Conservation (phyloP, 139 green algal species). For the Dunaliella sp. region DNA sequence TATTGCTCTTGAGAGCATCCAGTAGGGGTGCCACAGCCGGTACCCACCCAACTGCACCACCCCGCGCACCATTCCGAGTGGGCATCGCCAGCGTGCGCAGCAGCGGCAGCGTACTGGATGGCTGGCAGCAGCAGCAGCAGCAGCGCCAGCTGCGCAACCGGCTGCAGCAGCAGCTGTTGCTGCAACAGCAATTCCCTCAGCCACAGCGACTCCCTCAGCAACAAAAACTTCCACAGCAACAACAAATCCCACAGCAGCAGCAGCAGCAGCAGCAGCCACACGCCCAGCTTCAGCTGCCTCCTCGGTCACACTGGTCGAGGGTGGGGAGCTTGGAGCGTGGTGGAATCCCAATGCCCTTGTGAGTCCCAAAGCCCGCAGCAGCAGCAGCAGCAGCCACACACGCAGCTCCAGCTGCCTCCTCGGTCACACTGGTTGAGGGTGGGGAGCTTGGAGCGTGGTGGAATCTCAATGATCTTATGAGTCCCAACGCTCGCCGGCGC, state of each 20-base stretch:
- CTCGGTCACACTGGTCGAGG: no score
- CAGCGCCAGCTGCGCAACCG: not conserved
- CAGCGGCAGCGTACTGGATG: not conserved
- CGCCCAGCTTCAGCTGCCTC: no score
- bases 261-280: no score
- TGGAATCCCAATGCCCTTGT: not conserved
- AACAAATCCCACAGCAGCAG: no score
- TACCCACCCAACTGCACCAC: not conserved
- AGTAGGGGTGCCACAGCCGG: not conserved
- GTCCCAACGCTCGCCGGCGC: no score
- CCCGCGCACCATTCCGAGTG: not conserved
- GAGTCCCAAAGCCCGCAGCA: no score
- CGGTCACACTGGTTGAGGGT: not conserved
- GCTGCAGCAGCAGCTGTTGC: not conserved
- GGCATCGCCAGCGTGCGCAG: not conserved
- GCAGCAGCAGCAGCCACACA: no score
- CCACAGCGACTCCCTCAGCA: no score
- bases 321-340: not conserved
- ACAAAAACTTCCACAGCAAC: no score
- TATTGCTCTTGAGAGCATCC: not conserved
- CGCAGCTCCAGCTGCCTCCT: no score
- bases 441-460: not conserved
- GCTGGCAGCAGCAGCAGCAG: not conserved
- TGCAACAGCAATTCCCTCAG: not conserved
- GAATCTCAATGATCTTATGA: not conserved